phyloP scores from a whole-genome alignment of 164 flowering plant genomes.

The Vitis labrusca region DNA sequence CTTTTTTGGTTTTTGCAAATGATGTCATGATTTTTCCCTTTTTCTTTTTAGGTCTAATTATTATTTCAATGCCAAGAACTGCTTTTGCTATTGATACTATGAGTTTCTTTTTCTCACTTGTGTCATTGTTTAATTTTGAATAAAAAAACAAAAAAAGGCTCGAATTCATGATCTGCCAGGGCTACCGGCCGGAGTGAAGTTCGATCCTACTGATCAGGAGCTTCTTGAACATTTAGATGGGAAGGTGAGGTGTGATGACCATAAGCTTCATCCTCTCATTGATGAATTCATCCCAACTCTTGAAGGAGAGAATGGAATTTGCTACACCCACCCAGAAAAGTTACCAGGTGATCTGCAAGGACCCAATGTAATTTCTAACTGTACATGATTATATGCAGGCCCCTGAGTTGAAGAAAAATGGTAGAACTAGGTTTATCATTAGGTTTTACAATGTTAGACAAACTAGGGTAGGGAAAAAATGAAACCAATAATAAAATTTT shows the following conservation, averaged over 20 bases:
- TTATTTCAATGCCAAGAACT: neutral
- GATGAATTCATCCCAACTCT: conserved; percentile 91
- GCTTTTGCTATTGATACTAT: neutral
- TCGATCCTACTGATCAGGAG: conserved; percentile 92
- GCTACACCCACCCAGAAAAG: conserved; percentile 94
- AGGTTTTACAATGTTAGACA: too few relatives aligned
- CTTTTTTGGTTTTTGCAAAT: too few relatives aligned
- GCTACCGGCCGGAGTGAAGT: conserved; percentile 95
- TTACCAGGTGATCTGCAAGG: conserved; percentile 59
- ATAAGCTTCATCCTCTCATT: conserved; percentile 74
- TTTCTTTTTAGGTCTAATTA: neutral
- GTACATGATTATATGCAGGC: too few relatives aligned
- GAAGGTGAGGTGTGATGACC: conserved; percentile 56
- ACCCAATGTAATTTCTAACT: neutral
- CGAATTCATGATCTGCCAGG: conserved; percentile 76
- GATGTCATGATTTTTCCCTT: neutral
- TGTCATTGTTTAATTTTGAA: neutral
- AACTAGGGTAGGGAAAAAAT: too few relatives aligned
- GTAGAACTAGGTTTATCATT: too few relatives aligned
- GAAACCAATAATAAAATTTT: too few relatives aligned
- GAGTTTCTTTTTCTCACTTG: neutral
- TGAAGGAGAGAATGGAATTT: conserved; percentile 97
- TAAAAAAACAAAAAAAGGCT: conserved; percentile 21
- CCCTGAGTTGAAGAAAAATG: too few relatives aligned
- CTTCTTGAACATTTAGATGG: conserved; percentile 82